Evolutionary conservation across 1,284 basidiomycete species (phyloP), one percentile per base, ranked within the genome.

Genomic region (Neolentinus lepideus): DNA sequence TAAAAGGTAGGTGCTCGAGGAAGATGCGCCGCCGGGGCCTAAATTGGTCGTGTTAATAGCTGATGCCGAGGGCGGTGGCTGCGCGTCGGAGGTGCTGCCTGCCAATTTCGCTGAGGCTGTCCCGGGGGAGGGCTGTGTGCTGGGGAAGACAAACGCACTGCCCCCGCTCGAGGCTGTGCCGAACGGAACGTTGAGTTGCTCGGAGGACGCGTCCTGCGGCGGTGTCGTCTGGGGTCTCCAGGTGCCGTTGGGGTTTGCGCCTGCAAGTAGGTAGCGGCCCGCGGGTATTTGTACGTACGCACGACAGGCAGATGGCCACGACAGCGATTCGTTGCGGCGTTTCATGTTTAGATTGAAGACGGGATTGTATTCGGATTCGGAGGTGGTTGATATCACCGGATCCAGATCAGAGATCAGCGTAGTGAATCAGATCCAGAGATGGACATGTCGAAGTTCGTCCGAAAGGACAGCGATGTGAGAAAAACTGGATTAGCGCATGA

Each of bases 1-100:
- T 53, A 70, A 68, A 0, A 71, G 70, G 35, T 71, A 54, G 35
- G 71, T 64, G 59, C 58, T 62, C 11, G 31, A 61, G 57, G n/a
- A 62, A 61, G 33, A 47, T 56, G 51, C 51, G 51, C 21, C 22
- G 33, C n/a, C n/a, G n/a, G n/a, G n/a, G n/a, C n/a, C n/a, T n/a
- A 25, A 14, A 19, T 29, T 31, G 51, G 24, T 4, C 51, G 31
- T 38, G 24, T 50, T 50, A 29, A 16, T 31, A 22, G 9, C 14
- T n/a, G 25, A 33, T 29, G 51, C 21, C 27, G 51, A 52, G 10
- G 10, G 51, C 16, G 6, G 38, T 16, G 38, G 38, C 38, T 43
- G 38, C 38, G 38, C 16, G 38, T 43, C 38, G 38, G 29, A 31
- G 29, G 38, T 43, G 19, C n/a, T 43, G 19, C 6, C 38, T 9